A percentile compares a stretch with the other conserved stretches of the same genome.
phyloP scores from a whole-genome alignment of 1,284 basidiomycete genomes.

The Lignosus rhinocerotis region DNA sequence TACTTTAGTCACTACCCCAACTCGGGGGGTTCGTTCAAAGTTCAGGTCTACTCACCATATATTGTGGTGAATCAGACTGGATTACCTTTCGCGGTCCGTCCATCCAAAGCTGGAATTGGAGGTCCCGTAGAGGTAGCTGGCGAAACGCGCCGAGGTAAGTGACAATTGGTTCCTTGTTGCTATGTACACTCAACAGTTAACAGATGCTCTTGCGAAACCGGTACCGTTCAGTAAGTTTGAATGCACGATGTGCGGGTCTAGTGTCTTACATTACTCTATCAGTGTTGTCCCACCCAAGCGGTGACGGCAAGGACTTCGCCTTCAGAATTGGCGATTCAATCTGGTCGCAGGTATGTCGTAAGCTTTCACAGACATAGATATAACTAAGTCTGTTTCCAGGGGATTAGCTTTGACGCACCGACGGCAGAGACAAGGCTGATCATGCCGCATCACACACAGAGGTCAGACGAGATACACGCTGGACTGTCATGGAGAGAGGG shows the following conservation, averaged over 20 bases:
- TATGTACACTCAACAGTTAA: not conserved
- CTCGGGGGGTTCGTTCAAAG: conserved; percentile 97
- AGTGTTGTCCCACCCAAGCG: conserved; percentile 90
- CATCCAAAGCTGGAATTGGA: conserved; percentile 70
- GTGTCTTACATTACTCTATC: not conserved
- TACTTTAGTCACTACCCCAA: conserved; percentile 74
- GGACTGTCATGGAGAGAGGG: conserved; percentile 95
- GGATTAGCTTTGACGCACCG: conserved; percentile 89
- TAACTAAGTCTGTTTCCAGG: conserved; percentile 39
- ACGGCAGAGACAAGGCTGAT: conserved; percentile 87
- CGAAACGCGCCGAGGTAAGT: conserved; percentile 57
- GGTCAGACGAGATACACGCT: conserved; percentile 80
- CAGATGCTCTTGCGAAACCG: conserved; percentile 60
- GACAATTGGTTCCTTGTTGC: not conserved
- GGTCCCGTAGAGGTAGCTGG: conserved; percentile 86
- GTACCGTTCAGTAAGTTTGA: conserved; percentile 75
- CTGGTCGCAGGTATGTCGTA: conserved; percentile 80
- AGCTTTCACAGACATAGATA: too few species aligned
- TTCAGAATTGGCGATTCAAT: conserved; percentile 85
- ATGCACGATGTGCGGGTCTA: conserved; percentile 4
- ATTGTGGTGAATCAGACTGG: conserved; percentile 94
- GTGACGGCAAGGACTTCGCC: conserved; percentile 83
- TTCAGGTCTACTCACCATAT: conserved; percentile 95
- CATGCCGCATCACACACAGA: conserved; percentile 67
- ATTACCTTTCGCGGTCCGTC: conserved; percentile 79